Base-by-base conservation (phyloP, 306 rosid genomes). In the Quercus cerris region DNA sequence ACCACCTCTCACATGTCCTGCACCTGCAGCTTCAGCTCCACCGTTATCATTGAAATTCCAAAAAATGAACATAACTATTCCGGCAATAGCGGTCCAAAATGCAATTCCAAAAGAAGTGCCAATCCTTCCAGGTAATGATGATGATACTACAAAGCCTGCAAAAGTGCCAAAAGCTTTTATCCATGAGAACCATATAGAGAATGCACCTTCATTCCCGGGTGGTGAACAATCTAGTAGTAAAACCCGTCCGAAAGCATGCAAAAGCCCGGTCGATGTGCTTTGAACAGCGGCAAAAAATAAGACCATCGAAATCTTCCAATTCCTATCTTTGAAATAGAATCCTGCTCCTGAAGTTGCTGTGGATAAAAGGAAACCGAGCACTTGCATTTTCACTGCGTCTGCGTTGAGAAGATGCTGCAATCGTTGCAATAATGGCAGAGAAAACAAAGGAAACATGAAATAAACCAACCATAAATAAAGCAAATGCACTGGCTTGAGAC, bases 11-110 rank as follows among this genome's bases (percentile, higher is more conserved):
- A 87, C 94, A n/a, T 89, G 86, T 46, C 95, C 92, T 2, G 97
- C 98, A 20, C 94, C 92, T 2, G 97, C 97, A 20, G 87, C 89
- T 57, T 78, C 84, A 25, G 93, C 97, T 30, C 94, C 98, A 8
- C 86, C 97, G 20, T 75, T 70, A 38, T 94, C 92, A 27, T 91
- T 94, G 58, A 90, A 79, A 13, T 92, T 94, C 17, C 94, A 89
- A 1, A 89, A 91, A 0, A 92, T 85, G 85, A 94, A 75, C 70
- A 85, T 76, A 54, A 85, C 70, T 13, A 84, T 82, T 2, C 94
- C 97, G 4, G 30, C 69, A 6, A 91, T 70, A 1, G 93, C 90
- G 15, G 88, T 62, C 19, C 87, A 85, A 44, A 94, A 94, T 4
- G 94, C 86, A 4, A 82, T 78, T 27, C 93, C 97, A 3, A 90